Base-by-base conservation (phyloP, 257 asterid genomes). In the Nicotiana tabacum region DNA sequence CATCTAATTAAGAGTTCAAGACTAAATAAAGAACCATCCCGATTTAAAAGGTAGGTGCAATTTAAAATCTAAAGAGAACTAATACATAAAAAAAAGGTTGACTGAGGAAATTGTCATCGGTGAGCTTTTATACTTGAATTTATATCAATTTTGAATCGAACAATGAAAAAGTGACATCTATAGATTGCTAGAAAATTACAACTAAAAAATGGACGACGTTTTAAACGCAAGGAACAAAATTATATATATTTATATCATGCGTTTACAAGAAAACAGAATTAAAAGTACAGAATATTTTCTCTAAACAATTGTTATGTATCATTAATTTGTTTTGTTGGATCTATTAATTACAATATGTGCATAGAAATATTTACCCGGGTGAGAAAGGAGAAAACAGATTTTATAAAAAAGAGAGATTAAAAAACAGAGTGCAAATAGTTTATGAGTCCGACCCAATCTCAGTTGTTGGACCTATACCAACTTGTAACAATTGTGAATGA, bases 401-500 rank as follows among this genome's bases (percentile, higher is more conserved):
- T 39, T 5, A 8, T n/a, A 10, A 39, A 8, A n/a, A 43, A 39
- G 10, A 13, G 66, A 3, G 6, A 37, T 2, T 24, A 1, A 2
- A 35, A 24, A 7, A 10, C 48, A 39, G 10, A 18, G 10, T 60
- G 48, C 46, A 66, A 33, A 33, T 37, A 24, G 29, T 6, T 6
- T 81, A 87, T 32, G 83, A 77, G 70, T 88, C 86, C n/a, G 87
- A 83, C 0, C 85, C 77, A 51, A 87, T 85, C 18, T 89, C 88
- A 66, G 88, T 56, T n/a, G 92, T 86, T 10, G 97, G 84, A 12
- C 93, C 92, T 85, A 95, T 89, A 81, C 98, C 97, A n/a, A 95
- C 98, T 83, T 95, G 97, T 79, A 95, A 86, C 98, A 98, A 95
- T 30, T 88, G 90, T 6, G 95, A 93, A 3, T 90, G 81, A 81